A percentile compares a stretch with the other conserved stretches of the same genome.
Evolutionary conservation across 2,329 filamentous ascomycete species (phyloP).

Genomic region (Exophiala phaeomuriformis): DNA sequence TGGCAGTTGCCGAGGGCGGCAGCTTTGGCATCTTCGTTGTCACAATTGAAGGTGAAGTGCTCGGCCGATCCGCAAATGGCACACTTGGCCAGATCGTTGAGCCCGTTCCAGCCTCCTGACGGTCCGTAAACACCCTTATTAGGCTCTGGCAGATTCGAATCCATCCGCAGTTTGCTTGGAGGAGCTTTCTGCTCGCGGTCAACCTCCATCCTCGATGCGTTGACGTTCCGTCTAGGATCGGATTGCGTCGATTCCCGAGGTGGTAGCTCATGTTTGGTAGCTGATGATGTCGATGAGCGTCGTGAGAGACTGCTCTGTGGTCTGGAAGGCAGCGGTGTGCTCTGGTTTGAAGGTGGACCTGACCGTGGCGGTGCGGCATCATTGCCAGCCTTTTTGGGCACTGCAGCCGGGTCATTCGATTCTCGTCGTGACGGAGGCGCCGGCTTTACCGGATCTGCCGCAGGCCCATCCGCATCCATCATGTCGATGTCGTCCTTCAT

Average conservation of each 20-base stretch:
- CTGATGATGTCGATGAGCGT: constrained; percentile 30
- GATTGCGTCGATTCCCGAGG: constrained; percentile 5
- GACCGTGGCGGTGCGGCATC: constrained; percentile 2
- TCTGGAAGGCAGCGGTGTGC: constrained; percentile 15
- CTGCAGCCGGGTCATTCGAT: constrained; percentile 2
- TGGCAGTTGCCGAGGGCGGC: constrained; percentile 36
- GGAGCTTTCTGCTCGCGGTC: not conserved
- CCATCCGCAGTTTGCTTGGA: not conserved
- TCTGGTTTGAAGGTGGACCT: not conserved
- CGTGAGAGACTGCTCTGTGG: constrained; percentile 26
- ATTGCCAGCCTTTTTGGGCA: not conserved
- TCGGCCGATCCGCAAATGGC: constrained; percentile 40
- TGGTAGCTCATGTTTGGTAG: constrained; percentile 5
- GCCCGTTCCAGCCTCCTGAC: constrained; percentile 38
- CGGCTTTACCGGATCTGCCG: constrained; percentile 2
- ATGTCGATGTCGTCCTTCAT: constrained; percentile 41
- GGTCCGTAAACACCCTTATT: constrained; percentile 30
- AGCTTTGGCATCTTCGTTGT: constrained; percentile 38
- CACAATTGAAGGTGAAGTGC: constrained; percentile 41
- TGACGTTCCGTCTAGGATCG: not conserved
- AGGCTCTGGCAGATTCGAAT: not conserved
- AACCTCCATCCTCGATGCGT: not conserved
- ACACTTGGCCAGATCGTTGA: constrained; percentile 39
- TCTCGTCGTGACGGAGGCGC: constrained; percentile 1
- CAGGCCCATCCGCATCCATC: constrained; percentile 29